Percentiles rank a stretch among this genome's conserved stretches.
Conservation (phyloP, 805 yeast genomes). For the Ogataea ramenticola region DNA sequence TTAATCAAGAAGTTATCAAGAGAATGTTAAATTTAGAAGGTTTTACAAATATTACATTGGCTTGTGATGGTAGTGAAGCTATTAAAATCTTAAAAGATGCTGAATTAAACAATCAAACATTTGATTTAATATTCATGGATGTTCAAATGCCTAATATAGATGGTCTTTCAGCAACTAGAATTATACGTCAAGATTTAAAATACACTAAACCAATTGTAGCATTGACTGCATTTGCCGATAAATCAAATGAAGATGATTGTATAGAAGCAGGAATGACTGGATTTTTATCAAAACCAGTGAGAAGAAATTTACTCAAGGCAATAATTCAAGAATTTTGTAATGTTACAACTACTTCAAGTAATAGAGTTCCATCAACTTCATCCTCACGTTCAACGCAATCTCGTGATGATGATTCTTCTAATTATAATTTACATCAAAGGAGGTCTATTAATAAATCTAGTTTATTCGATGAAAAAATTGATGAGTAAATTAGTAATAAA, state of each 20-base stretch:
- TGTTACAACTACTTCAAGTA: background rate
- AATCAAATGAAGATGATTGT: slow-evolving; percentile 80
- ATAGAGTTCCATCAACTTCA: background rate
- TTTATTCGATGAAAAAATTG: background rate
- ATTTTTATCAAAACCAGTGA: slow-evolving; percentile 81
- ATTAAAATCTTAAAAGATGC: slow-evolving; percentile 54
- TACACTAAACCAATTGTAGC: slow-evolving; percentile 81
- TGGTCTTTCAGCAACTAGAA: slow-evolving; percentile 76
- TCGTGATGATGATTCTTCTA: background rate
- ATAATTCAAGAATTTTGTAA: slow-evolving; percentile 42
- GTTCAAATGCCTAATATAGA: slow-evolving; percentile 95
- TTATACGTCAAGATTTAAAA: slow-evolving; percentile 55
- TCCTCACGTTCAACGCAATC: background rate
- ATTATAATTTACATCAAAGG: background rate
- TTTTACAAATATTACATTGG: slow-evolving; percentile 59
- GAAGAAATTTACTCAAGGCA: slow-evolving; percentile 59
- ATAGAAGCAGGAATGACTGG: slow-evolving; percentile 89
- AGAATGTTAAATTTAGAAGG: slow-evolving; percentile 88
- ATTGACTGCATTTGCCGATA: slow-evolving; percentile 92
- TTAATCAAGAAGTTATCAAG: slow-evolving; percentile 88
- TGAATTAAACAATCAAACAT: slow-evolving; percentile 32
- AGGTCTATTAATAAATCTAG: background rate
- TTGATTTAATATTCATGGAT: slow-evolving; percentile 87
- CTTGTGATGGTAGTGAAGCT: slow-evolving; percentile 90
- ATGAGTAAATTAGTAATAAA: background rate